Percentiles rank a stretch among this genome's conserved stretches.
These are phyloP conservation scores for Extremus antarcticus DNA, from an alignment of 495 filamentous ascomycete genomes.

Conservation along the genomic window DNA sequence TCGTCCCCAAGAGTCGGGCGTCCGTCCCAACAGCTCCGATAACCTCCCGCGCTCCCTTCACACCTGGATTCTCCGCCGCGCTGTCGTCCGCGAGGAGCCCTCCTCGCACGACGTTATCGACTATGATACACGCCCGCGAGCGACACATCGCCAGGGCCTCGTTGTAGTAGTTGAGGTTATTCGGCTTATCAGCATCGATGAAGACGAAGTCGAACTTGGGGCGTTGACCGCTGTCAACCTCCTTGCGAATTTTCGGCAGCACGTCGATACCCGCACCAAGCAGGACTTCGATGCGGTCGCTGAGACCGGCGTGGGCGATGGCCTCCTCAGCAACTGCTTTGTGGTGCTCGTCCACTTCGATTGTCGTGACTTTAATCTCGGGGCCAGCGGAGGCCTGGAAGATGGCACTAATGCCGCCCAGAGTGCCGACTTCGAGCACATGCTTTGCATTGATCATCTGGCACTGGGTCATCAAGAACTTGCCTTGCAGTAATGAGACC, in stretches of 20 bases:
- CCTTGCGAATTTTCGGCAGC: slow-evolving; percentile 23
- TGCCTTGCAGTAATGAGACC: slow-evolving; percentile 24
- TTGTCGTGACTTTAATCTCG: slow-evolving; percentile 20
- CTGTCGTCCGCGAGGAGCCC: slow-evolving; percentile 23
- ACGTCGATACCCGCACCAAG: slow-evolving; percentile 27
- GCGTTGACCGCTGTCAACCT: slow-evolving; percentile 26
- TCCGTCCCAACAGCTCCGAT: slow-evolving; percentile 39
- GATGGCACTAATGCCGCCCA: slow-evolving; percentile 29
- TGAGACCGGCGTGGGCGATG: slow-evolving; percentile 23
- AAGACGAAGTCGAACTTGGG: slow-evolving; percentile 26
- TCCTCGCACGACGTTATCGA: slow-evolving; percentile 31
- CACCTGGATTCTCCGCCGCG: slow-evolving; percentile 8
- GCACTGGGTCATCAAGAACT: slow-evolving; percentile 25
- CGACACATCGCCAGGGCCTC: slow-evolving; percentile 17
- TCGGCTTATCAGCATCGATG: slow-evolving; percentile 33
- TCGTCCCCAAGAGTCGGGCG: slow-evolving; percentile 35
- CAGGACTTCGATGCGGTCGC: slow-evolving; percentile 25
- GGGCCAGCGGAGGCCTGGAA: slow-evolving; percentile 23
- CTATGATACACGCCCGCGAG: slow-evolving; percentile 22
- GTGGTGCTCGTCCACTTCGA: slow-evolving; percentile 23
- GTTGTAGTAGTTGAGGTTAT: slow-evolving; percentile 30
- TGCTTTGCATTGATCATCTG: slow-evolving; percentile 18
- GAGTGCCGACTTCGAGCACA: slow-evolving; percentile 29
- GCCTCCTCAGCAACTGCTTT: slow-evolving; percentile 25
- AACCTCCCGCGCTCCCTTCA: slow-evolving; percentile 19